phyloP scores from a whole-genome alignment of 352 stramenopile genomes.

The Pythium rhizo-oryzae region DNA sequence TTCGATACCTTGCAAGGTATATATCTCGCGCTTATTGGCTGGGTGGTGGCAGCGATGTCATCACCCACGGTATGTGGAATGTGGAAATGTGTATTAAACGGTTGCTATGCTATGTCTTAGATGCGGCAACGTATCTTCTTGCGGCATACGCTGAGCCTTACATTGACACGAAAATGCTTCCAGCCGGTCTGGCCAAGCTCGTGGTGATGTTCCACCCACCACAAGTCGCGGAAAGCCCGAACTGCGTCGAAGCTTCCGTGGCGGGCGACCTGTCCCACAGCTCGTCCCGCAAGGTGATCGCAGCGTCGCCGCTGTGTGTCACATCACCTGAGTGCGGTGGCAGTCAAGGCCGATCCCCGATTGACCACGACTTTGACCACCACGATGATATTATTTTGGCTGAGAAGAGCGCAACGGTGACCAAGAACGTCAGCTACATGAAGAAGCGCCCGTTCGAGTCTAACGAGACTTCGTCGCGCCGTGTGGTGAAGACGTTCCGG shows the following conservation, averaged over 20 bases:
- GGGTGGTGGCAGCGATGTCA: constrained; percentile 22
- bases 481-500: constrained; percentile 25
- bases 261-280: constrained; percentile 15
- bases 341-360: constrained; percentile 68
- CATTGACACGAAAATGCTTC: constrained; percentile 77
- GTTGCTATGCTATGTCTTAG: constrained; percentile 63
- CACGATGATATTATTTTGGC: constrained; percentile 34
- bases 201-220: constrained; percentile 73
- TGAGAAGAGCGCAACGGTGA: constrained; percentile 25
- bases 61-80: constrained; percentile 17
- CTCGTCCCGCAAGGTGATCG: constrained; percentile 16
- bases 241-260: constrained; percentile 26
- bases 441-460: constrained; percentile 31
- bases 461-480: constrained; percentile 20
- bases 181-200: constrained; percentile 69
- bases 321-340: constrained; percentile 75
- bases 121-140: constrained; percentile 78
- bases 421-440: constrained; percentile 15
- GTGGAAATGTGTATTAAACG: constrained; percentile 69
- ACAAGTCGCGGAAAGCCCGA: constrained; percentile 57
- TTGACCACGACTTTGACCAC: constrained; percentile 77
- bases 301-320: constrained; percentile 59
- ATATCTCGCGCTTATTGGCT: constrained; percentile 44
- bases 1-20: constrained; percentile 86
- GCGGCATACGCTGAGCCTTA: constrained; percentile 78